Conservation (phyloP, 2,329 filamentous ascomycete genomes). For the Fusarium coffeatum region DNA sequence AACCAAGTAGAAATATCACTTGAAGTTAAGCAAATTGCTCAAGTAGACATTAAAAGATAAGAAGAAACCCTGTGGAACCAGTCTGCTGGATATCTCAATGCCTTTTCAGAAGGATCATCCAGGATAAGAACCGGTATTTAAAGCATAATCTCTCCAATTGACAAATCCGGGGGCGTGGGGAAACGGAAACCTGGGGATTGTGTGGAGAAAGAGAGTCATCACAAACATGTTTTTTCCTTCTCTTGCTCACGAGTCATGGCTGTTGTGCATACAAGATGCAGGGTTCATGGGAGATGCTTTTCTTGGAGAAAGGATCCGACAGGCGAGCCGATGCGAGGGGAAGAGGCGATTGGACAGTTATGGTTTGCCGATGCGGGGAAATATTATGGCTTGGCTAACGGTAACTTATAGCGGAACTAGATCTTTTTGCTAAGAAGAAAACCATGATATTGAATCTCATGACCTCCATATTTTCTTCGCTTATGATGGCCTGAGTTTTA, state of each 20-base stretch:
- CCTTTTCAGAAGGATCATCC: background rate
- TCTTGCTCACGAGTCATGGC: background rate
- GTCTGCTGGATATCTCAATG: background rate
- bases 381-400: background rate
- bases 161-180: conserved; percentile 42
- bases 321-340: conserved; percentile 46
- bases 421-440: conserved; percentile 4
- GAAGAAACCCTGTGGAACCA: conserved; percentile 1
- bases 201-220: conserved; percentile 28
- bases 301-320: conserved; percentile 37
- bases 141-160: conserved; percentile 13
- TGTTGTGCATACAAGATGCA: conserved; percentile 7
- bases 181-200: conserved; percentile 41
- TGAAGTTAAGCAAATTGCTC: background rate
- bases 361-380: conserved; percentile 10
- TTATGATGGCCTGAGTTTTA: background rate
- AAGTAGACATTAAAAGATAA: background rate
- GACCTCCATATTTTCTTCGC: background rate
- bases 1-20: background rate
- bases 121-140: conserved; percentile 1
- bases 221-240: conserved; percentile 26
- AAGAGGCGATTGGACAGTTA: conserved; percentile 37
- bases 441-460: conserved; percentile 4
- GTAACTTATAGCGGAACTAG: background rate
- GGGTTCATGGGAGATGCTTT: conserved; percentile 8